Evolutionary conservation across 768 basidiomycete genomes (phyloP), one percentile per base, ranked within the genome.

Genomic region (Pholiota conissans): DNA sequence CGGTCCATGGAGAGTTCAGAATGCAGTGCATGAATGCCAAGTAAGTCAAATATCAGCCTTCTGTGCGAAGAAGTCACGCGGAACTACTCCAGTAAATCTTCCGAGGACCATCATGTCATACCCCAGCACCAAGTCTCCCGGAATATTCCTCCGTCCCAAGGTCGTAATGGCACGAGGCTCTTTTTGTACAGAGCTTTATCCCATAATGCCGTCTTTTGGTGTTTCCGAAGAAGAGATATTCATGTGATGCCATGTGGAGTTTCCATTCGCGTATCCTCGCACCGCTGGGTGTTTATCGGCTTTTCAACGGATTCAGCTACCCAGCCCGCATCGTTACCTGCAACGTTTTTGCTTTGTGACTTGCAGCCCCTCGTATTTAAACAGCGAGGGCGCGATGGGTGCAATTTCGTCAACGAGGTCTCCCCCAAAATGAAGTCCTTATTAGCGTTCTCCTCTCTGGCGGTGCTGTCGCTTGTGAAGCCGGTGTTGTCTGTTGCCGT

Each of bases 401-500:
- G 52, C 22, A 28, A 3, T 22, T 35, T 37, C 37, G 8, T 40
- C 42, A 45, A 39, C 39, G 26, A 54, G 42, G 42, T 24, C 30
- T 24, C 53, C 42, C 42, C 42, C 11, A 62, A 65, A 61, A 75
- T 75, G 72, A 70, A 67, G 49, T 65, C 67, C 6, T 53, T 75
- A 56, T 61, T 70, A 18, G 64, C 58, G 27, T 56, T 75, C 45
- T 66, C 73, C 16, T 66, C 72, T 52, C 56, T 77, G 49, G 71
- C 75, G 18, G 54, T 74, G 39, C 56, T 75, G 28, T 66, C n/a
- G n/a, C n/a, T 71, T 28, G 64, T 64, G 50, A 63, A 63, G 18
- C 67, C 69, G 7, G 73, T 65, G 52, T 57, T 66, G 8, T 68
- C 72, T 6, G 76, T 79, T 37, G 61, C 77, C 28, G 74, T 79